Base-by-base conservation (phyloP, 345 rosid species). In the Corymbia maculata region DNA sequence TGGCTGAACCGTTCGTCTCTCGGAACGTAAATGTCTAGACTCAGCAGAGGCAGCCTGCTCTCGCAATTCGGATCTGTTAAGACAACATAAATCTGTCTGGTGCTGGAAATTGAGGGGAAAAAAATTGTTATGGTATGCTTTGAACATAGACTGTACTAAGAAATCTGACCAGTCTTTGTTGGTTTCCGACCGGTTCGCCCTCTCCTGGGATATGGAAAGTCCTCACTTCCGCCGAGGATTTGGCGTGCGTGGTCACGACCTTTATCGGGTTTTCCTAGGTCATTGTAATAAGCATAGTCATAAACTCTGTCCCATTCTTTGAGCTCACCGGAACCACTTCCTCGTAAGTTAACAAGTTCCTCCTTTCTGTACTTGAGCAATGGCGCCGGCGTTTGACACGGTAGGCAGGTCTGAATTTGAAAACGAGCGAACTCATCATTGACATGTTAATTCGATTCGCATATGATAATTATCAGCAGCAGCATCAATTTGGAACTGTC, bases 241-340 rank as follows among this genome's bases (percentile, higher is more conserved):
- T 95, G 93, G 87, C 99, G 98, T 10, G 85, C 92, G 85, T 93
- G 88, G 6, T 90, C 88, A 10, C 88, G 79, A 79, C 98, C 96
- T 85, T 94, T 95, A 86, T 97, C 98, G 1, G 99, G 99, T 89
- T 88, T 90, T 88, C 96, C 99, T 88, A 97, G 91, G 91, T 96
- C 99, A 61, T 96, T 97, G 94, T 96, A 97, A 91, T 87, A 92
- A 90, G 91, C 99, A 88, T 96, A 96, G 88, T 95, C 99, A 85
- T 97, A 97, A 32, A 96, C 97, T 93, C 99, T 95, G 89, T 97
- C 99, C 99, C 99, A 96, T 86, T 96, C 98, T 87, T 91, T 93
- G 59, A 96, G 93, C 92, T 91, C 92, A 30, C 93, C 94, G 59
- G 88, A 92, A 9, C 95, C 96, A 86, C 94, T 89, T 85, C 98